Evolutionary conservation across 176 grass and related monocot species (phyloP).

Genomic region (Lolium perenne): DNA sequence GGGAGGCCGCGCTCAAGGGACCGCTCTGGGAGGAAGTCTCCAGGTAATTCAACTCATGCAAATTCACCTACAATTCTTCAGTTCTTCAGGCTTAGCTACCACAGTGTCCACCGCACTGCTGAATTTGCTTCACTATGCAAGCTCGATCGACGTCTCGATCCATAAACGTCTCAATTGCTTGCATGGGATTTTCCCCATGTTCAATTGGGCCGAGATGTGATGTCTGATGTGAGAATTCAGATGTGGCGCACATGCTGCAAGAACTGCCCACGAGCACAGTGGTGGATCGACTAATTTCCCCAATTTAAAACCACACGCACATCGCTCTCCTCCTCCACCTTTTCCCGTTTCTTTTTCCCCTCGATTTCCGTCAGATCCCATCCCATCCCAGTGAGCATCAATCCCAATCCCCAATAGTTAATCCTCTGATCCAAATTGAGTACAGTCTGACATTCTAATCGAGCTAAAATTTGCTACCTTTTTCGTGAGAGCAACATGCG

Average conservation of each 20-base stretch:
- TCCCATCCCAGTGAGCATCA: constrained; percentile 14
- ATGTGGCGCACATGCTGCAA: not conserved
- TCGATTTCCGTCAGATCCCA: constrained; percentile 37
- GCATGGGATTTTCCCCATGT: constrained; percentile 39
- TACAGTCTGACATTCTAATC: not conserved
- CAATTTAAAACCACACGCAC: constrained; percentile 55
- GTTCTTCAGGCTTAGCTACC: not conserved
- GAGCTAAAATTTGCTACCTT: constrained; percentile 10
- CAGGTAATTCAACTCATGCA: constrained; percentile 73
- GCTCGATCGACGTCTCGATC: constrained; percentile 9
- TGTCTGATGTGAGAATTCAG: constrained; percentile 9
- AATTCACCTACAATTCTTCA: no score
- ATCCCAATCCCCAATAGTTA: constrained; percentile 25
- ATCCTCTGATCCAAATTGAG: constrained; percentile 2
- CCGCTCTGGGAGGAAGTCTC: constrained; percentile 91
- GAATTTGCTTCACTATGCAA: not conserved
- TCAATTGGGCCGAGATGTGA: constrained; percentile 19
- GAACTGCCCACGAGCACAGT: constrained; percentile 16
- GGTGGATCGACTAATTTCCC: constrained; percentile 17
- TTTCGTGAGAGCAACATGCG: constrained; percentile 36
- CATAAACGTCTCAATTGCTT: not conserved
- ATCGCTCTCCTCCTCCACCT: constrained; percentile 60
- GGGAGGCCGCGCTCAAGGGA: constrained; percentile 76
- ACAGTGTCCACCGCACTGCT: not conserved
- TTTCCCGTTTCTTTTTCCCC: not conserved